Base-by-base conservation (phyloP, 306 rosid genomes). In the Rubus parviflorus region DNA sequence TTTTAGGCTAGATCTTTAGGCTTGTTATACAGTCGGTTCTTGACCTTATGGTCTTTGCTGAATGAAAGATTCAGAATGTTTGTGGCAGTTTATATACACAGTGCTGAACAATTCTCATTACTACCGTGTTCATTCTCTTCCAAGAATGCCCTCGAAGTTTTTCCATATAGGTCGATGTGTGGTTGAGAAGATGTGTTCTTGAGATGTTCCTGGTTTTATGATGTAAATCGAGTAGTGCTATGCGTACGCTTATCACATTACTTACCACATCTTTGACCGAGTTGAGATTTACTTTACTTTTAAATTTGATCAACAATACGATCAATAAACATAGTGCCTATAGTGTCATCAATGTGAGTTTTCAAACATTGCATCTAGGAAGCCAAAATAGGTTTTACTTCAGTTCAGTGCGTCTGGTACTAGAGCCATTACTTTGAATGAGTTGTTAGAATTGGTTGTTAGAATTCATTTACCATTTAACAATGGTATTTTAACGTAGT, bases 1-100 rank as follows among this genome's bases (percentile, higher is more conserved):
- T 67, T 68, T 73, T 75, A 75, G 75, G 67, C n/a, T 52, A 42
- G 58, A 75, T 88, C 81, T 65, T 58, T 62, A 76, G 64, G 84
- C 67, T 81, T 83, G 47, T 75, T 68, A 81, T 77, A 77, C 81
- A 66, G 83, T 77, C 72, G 15, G 48, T 62, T 46, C 47, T 76
- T 78, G 81, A 64, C 76, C 63, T 46, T 69, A 80, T 80, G 72
- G 74, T 63, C 58, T 79, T 75, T 79, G 54, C 25, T n/a, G 73
- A 69, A 65, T 74, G 62, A 61, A 43, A 17, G 41, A 62, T 75
- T 61, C 63, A 2, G n/a, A 57, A 54, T 65, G 56, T 72, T 57
- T 56, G 62, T 61, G 60, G 52, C 19, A 46, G 43, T 63, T 60
- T 46, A 68, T 77, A 51, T 41, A 64, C 51, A 48, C 47, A 54